phyloP scores from a whole-genome alignment of 2,329 filamentous ascomycete genomes.

The Exophiala calicioides region DNA sequence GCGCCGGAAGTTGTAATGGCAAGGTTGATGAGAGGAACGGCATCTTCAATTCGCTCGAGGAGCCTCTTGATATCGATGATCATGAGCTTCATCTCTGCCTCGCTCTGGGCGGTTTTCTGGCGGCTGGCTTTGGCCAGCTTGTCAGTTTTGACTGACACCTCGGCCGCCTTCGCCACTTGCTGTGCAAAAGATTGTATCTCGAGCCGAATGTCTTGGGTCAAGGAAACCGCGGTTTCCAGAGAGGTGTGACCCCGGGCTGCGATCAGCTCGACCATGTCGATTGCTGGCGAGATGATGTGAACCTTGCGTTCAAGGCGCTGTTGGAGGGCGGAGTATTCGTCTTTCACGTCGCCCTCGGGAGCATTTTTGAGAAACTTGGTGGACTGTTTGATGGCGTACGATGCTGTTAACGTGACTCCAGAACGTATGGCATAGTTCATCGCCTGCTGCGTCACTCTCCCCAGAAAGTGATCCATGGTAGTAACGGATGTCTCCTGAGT shows the following conservation, averaged over 20 bases:
- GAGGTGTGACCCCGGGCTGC: constrained; percentile 74
- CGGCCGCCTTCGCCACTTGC: constrained; percentile 69
- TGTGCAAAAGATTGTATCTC: constrained; percentile 80
- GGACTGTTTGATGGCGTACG: constrained; percentile 81
- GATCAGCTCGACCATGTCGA: constrained; percentile 89
- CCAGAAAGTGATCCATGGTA: constrained; percentile 70
- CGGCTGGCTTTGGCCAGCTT: constrained; percentile 42
- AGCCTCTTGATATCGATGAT: constrained; percentile 73
- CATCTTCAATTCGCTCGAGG: constrained; percentile 79
- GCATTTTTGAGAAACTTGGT: constrained; percentile 75
- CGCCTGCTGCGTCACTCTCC: constrained; percentile 72
- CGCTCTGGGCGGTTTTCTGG: constrained; percentile 53
- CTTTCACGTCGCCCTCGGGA: constrained; percentile 64
- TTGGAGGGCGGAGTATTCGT: constrained; percentile 73
- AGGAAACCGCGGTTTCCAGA: constrained; percentile 78
- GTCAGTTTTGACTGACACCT: constrained; percentile 57
- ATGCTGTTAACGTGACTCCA: constrained; percentile 80
- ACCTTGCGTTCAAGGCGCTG: constrained; percentile 81
- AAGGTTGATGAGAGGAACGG: constrained; percentile 86
- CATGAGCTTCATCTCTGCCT: constrained; percentile 68
- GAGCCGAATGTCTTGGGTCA: constrained; percentile 79
- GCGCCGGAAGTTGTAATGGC: constrained; percentile 94
- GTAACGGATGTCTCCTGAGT: no score
- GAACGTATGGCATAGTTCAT: constrained; percentile 92
- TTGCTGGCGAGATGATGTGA: constrained; percentile 82